Base-by-base conservation (phyloP, 257 asterid genomes). In the Coffea canephora region DNA sequence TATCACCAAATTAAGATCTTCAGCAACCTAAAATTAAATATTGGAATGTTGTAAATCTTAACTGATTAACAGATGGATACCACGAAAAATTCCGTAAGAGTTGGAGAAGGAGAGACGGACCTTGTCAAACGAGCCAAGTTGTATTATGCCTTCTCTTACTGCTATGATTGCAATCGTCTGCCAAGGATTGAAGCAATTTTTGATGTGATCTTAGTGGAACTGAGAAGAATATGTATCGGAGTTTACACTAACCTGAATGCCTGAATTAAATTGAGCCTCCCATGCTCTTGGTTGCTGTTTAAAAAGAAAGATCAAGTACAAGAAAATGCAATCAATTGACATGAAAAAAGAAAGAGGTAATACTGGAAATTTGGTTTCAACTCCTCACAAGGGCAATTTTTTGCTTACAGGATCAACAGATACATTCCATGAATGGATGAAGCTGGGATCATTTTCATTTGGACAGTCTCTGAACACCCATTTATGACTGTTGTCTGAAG, bases 181-280 rank as follows among this genome's bases (percentile, higher is more conserved):
- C 76, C 84, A 77, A 77, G 62, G 64, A 49, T 18, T 73, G 10
- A 34, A 48, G 77, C 69, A 77, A 16, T 52, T 45, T 45, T 8
- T 67, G 39, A 80, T 27, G n/a, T 68, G 72, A 68, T 41, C 5
- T 61, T 50, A 13, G 45, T 15, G 19, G 69, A 71, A 73, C 48
- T n/a, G n/a, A 59, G 61, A 21, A 66, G 23, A 64, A 64, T 21
- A 62, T 27, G 18, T 1, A 8, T 2, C 39, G 12, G 0, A 34
- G 62, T 74, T 66, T 71, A 59, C 49, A 77, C 69, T 77, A 27
- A 90, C 97, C 97, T 93, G 94, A 83, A 93, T 91, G 85, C 98
- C 98, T 74, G 98, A 90, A 80, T 84, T 87, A 82, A 93, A 93
- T 82, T 91, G 98, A 83, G 88, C 88, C 69, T 92, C 98, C 98